Conservation (phyloP, 768 basidiomycete species). For the Tylopilus intermedius region DNA sequence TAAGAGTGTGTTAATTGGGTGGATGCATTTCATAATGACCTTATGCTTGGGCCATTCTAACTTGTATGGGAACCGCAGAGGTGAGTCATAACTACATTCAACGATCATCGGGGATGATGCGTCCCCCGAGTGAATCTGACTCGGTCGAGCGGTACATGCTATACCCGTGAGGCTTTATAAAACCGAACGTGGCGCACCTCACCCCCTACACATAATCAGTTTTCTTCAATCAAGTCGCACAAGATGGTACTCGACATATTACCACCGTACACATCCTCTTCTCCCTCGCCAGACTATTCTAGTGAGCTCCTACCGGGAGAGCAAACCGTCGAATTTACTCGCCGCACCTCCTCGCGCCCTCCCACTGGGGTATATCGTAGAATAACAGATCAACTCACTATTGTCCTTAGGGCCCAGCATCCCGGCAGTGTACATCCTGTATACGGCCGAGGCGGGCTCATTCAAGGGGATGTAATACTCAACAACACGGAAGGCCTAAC, state of each 20-base stretch:
- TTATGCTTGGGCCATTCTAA: neutral
- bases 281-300: conserved; percentile 53
- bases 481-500: conserved; percentile 4
- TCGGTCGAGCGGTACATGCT: neutral
- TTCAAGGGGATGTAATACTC: conserved; percentile 24
- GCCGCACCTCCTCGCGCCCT: conserved; percentile 1
- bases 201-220: too few species aligned
- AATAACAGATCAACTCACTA: conserved; percentile 26
- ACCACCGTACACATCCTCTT: conserved; percentile 50
- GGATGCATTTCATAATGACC: too few species aligned
- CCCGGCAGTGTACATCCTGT: conserved; percentile 20
- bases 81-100: neutral
- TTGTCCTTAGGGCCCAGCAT: conserved; percentile 22
- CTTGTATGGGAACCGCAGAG: neutral
- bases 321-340: conserved; percentile 44
- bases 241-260: conserved; percentile 23
- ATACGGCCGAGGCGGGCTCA: conserved; percentile 19
- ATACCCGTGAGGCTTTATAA: neutral
- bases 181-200: neutral
- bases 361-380: conserved; percentile 23
- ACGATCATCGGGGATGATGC: neutral
- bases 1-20: neutral
- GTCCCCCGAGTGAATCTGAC: neutral
- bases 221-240: neutral
- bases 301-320: conserved; percentile 47